These are phyloP conservation scores for Backusella parvicylindrica DNA, from an alignment of 192 early-diverging fungal species.

Conservation along the genomic window DNA sequence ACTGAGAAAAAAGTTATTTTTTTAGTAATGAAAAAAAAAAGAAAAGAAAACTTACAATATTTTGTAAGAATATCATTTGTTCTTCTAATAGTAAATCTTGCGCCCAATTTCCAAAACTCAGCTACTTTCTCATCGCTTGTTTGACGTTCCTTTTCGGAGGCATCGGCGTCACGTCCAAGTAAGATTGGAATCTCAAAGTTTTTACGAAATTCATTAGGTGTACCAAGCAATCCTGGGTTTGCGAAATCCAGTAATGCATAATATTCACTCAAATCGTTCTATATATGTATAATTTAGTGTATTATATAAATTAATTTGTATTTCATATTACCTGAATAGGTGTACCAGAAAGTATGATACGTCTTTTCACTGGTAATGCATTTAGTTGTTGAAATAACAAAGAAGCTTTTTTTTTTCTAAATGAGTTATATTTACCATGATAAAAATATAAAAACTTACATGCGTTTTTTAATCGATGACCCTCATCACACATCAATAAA, in stretches of 20 bases:
- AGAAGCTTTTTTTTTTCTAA: conserved; percentile 50
- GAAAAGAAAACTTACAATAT: conserved; percentile 65
- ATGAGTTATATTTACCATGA: conserved; percentile 59
- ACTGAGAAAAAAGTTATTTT: too few relatives aligned
- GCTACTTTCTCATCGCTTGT: conserved; percentile 78
- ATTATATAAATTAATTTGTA: too few relatives aligned
- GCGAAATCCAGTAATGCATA: conserved; percentile 93
- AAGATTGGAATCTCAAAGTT: conserved; percentile 92
- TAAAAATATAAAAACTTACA: conserved; percentile 28
- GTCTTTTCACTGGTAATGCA: conserved; percentile 75
- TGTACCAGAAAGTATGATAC: conserved; percentile 95
- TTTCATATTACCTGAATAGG: conserved; percentile 67
- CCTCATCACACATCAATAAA: conserved; percentile 95
- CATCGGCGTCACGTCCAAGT: conserved; percentile 87
- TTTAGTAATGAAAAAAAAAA: background rate
- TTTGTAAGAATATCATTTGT: conserved; percentile 96
- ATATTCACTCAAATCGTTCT: conserved; percentile 89
- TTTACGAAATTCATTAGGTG: conserved; percentile 83
- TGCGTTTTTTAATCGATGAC: conserved; percentile 92
- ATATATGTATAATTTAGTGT: conserved; percentile 2
- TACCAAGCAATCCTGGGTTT: conserved; percentile 89
- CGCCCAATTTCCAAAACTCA: conserved; percentile 84
- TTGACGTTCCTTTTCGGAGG: conserved; percentile 73
- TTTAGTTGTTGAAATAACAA: conserved; percentile 20
- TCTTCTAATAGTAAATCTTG: conserved; percentile 94